Evolutionary conservation across 805 yeast genomes (phyloP), one percentile per base, ranked within the genome.

Genomic region (Starmera quercuum): DNA sequence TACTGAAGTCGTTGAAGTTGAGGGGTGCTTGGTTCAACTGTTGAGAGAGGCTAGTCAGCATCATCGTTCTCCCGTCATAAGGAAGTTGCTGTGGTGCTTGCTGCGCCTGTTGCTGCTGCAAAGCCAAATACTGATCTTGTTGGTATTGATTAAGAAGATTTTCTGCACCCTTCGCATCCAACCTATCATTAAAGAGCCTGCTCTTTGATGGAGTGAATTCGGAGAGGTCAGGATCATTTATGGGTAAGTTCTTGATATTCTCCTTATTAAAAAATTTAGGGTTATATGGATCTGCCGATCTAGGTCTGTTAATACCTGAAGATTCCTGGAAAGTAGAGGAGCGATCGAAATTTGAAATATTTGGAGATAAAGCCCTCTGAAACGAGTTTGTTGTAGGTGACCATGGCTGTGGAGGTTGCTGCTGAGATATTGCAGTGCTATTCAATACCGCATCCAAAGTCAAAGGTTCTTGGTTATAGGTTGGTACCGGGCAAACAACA

Each of bases 231-330:
- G 38, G 26, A 31, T 26, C 29, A 15, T 22, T 16, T 22, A 11
- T 20, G n/a, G n/a, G n/a, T n/a, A n/a, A n/a, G n/a, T n/a, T n/a
- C n/a, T n/a, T n/a, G 36, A 30, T 20, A 29, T 20, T 28, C 29
- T 28, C 34, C 29, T 31, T 40, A 30, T 29, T 27, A n/a, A 41
- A 15, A 16, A 39, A 11, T 24, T 37, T 41, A 4, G 47, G 41
- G 28, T 38, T 34, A 17, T 50, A 45, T 4, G 68, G 67, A 32
- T 64, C 71, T 5, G 68, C 71, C 20, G 68, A 62, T 36, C 63
- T 57, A 20, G 71, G 68, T 42, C 71, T 56, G 32, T 48, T 45
- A 53, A 23, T 45, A n/a, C n/a, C n/a, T n/a, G n/a, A n/a, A n/a
- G n/a, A n/a, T n/a, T n/a, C n/a, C n/a, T n/a, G n/a, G n/a, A n/a